These are phyloP conservation scores for Stereum hirsutum DNA, from an alignment of 1,284 basidiomycete genomes.

Conservation along the genomic window DNA sequence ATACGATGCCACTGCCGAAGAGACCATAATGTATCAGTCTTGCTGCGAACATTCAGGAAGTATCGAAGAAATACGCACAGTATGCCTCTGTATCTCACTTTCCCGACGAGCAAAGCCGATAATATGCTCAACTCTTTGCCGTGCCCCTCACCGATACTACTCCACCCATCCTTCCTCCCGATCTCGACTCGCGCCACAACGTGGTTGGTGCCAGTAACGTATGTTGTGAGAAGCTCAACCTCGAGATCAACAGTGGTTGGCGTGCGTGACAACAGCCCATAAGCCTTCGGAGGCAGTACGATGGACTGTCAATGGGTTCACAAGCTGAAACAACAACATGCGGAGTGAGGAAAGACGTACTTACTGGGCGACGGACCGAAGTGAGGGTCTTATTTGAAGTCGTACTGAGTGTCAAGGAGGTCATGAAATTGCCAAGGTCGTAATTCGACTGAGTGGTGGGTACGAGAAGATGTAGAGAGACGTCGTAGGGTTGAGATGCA, in stretches of 20 bases:
- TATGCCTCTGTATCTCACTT: conserved; percentile 52
- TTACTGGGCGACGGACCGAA: conserved; percentile 53
- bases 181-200: conserved; percentile 50
- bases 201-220: conserved; percentile 35
- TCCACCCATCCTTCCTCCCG: conserved; percentile 65
- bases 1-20: conserved; percentile 48
- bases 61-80: conserved; percentile 32
- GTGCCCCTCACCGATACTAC: conserved; percentile 49
- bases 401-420: conserved; percentile 46
- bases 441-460: conserved; percentile 60
- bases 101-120: conserved; percentile 49
- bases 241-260: conserved; percentile 35
- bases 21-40: conserved; percentile 2
- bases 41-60: background rate
- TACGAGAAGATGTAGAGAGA: conserved; percentile 56
- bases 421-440: conserved; percentile 76
- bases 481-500: conserved; percentile 57
- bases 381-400: conserved; percentile 51
- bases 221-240: conserved; percentile 45
- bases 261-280: conserved; percentile 16
- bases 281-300: conserved; percentile 32
- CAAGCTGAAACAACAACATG: conserved; percentile 5
- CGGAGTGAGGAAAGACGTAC: conserved; percentile 17
- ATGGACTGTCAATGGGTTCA: conserved; percentile 39
- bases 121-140: conserved; percentile 62